Evolutionary conservation across 208 protist genomes (phyloP).

Genomic region (Tritrichomonas foetus): DNA sequence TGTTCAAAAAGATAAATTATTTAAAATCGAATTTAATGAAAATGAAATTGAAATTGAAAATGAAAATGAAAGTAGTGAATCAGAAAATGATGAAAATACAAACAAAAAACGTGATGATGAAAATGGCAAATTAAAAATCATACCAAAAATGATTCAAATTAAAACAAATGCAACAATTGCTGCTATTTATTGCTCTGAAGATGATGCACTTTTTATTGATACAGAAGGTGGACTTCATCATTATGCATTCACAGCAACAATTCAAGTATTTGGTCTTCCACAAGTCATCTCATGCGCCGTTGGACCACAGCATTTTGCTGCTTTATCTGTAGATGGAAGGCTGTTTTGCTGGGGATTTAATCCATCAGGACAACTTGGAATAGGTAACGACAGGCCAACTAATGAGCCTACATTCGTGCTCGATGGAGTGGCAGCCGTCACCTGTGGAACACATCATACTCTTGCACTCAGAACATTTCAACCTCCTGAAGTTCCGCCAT

Average conservation of each 20-base stretch:
- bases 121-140: background rate
- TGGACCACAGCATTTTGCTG: background rate
- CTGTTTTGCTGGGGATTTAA: conserved; percentile 26
- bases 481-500: background rate
- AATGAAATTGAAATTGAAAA: background rate
- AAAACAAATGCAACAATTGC: background rate
- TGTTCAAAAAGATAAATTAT: background rate
- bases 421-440: background rate
- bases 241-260: background rate
- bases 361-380: conserved; percentile 25
- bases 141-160: background rate
- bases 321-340: background rate
- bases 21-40: background rate
- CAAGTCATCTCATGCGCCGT: background rate
- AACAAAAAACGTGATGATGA: background rate
- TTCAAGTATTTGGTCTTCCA: conserved; percentile 27
- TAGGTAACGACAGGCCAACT: background rate
- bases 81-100: background rate
- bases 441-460: conserved; percentile 26
- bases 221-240: background rate
- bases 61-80: background rate
- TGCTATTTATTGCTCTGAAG: background rate
- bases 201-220: conserved; percentile 22
- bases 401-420: background rate
- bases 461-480: background rate